Base-by-base conservation (phyloP, 345 rosid genomes). In the Hibiscus trionum region DNA sequence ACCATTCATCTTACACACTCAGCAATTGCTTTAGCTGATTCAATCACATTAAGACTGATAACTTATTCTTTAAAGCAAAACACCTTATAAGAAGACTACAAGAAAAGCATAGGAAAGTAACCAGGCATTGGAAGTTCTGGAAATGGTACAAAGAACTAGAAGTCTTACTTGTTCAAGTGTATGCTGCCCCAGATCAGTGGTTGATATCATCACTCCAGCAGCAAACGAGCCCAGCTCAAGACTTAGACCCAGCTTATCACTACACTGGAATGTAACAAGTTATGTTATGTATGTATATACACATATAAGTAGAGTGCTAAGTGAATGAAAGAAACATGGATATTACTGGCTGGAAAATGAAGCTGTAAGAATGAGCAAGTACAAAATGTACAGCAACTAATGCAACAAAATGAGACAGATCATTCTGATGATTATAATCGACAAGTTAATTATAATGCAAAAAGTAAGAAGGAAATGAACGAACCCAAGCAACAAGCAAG, bases 181-280 rank as follows among this genome's bases (percentile, higher is more conserved):
- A 78, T 95, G 97, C 73, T 90, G 97, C 63, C 84, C 97, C 59
- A 91, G 96, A 85, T 91, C 97, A 74, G 99, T 88, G 56, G 97
- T 91, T 75, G 99, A 91, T 77, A 95, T 95, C 99, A 95, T 91
- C 81, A 95, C 93, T 55, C 99, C 98, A 55, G 99, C 96, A 77
- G 99, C 99, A 79, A 95, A 95, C 21, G 99, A 95, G 60, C 99
- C 99, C 81, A 90, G 78, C 85, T 91, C 99, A 79, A 94, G 93
- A 81, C 98, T 94, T 76, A 94, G 82, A 73, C 97, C 98, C 78
- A 94, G 84, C 83, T 94, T 94, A 81, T 94, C 97, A 74, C 98
- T 94, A 87, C 96, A 90, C 98, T 94, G 97, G 75, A 87, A 84
- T 65, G 60, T 59, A 71, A 74, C 42, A 12, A 31, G 27, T 70